phyloP scores from a whole-genome alignment of 129 eudicot species.

The Pulicaria dysenterica region DNA sequence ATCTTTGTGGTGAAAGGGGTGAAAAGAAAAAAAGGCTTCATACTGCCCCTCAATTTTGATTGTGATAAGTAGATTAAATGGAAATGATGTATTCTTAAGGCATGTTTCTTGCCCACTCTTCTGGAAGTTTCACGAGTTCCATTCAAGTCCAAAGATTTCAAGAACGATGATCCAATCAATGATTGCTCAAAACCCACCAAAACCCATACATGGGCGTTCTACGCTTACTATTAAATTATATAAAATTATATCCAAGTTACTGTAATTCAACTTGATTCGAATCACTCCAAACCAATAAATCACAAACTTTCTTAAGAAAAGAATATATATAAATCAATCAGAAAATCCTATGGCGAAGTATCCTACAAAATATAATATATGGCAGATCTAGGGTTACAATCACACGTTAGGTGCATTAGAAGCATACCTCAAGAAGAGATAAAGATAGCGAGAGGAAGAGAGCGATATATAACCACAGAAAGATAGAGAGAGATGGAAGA shows the following conservation, averaged over 20 bases:
- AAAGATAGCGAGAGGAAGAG: neutral
- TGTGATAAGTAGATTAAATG: neutral
- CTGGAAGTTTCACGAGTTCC: constrained; percentile 11
- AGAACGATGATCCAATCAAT: constrained; percentile 19
- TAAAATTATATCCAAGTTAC: constrained; percentile 21
- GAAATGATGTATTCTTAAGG: neutral
- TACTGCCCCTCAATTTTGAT: neutral
- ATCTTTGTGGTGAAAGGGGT: constrained; percentile 1
- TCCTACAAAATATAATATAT: neutral
- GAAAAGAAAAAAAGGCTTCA: constrained; percentile 1
- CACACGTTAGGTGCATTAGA: constrained; percentile 30
- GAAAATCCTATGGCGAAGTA: constrained; percentile 4
- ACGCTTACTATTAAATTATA: neutral
- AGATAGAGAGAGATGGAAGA: constrained; percentile 1
- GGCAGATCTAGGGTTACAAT: constrained; percentile 41
- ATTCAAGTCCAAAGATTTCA: constrained; percentile 22
- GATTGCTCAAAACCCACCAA: constrained; percentile 15
- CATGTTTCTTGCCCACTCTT: constrained; percentile 7
- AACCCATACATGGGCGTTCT: constrained; percentile 7
- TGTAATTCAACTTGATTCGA: constrained; percentile 24
- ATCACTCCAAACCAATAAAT: neutral
- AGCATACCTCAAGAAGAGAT: constrained; percentile 6
- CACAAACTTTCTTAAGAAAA: constrained; percentile 13
- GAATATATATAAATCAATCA: constrained; percentile 19
- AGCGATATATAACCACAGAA: neutral